phyloP scores from a whole-genome alignment of 164 flowering plant species.

The Stephania cephalantha region DNA sequence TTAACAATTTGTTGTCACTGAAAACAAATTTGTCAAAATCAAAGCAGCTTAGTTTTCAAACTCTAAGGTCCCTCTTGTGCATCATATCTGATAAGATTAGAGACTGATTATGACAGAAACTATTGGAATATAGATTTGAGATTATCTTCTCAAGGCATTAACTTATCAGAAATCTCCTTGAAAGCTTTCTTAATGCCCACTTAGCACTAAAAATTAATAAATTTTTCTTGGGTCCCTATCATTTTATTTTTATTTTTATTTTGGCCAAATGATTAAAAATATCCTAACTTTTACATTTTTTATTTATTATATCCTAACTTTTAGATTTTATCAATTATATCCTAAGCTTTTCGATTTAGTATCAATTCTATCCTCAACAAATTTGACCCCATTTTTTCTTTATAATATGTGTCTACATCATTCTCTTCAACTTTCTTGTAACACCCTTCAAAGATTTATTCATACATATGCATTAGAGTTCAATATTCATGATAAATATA shows the following conservation, averaged over 20 bases:
- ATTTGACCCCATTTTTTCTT: too few relatives aligned
- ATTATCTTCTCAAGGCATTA: background rate
- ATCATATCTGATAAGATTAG: background rate
- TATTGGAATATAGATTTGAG: background rate
- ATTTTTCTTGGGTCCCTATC: background rate
- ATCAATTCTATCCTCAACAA: too few relatives aligned
- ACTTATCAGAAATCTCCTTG: background rate
- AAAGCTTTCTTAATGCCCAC: background rate
- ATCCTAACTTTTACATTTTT: too few relatives aligned
- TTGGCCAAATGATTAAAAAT: background rate
- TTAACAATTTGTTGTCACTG: background rate
- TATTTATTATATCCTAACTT: too few relatives aligned
- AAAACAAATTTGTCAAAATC: background rate
- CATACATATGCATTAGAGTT: too few relatives aligned
- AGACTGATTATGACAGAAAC: background rate
- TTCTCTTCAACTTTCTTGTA: too few relatives aligned
- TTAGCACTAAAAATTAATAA: background rate
- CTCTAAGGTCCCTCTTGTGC: background rate
- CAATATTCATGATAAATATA: too few relatives aligned
- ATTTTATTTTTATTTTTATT: background rate
- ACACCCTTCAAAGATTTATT: too few relatives aligned
- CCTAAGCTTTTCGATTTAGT: too few relatives aligned
- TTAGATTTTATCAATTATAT: too few relatives aligned
- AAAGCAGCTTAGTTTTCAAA: background rate
- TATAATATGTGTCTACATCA: too few relatives aligned